Conservation (phyloP, 495 filamentous ascomycete genomes). For the Cercophora sp. region DNA sequence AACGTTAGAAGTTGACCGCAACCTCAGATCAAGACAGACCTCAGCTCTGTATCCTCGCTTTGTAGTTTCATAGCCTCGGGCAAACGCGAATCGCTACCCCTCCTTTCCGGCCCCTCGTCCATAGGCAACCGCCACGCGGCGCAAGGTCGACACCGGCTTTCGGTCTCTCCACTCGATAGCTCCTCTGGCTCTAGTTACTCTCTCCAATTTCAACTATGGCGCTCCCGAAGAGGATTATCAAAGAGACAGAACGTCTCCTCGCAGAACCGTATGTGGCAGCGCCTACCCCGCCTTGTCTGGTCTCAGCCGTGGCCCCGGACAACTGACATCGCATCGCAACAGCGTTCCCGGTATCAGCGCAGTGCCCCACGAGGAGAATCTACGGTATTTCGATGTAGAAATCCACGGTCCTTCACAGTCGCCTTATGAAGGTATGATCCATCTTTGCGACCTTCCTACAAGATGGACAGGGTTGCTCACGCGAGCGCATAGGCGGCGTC, state of each 20-base stretch:
- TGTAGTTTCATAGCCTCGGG: neutral
- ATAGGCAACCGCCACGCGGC: no score
- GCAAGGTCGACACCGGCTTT: neutral
- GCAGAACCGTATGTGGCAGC: constrained; percentile 76
- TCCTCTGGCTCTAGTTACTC: neutral
- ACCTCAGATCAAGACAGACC: neutral
- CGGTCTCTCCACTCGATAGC: neutral
- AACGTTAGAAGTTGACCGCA: neutral
- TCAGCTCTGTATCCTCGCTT: neutral
- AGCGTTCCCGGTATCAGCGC: constrained; percentile 97
- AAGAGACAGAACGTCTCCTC: constrained; percentile 97
- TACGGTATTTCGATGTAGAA: constrained; percentile 95
- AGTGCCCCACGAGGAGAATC: constrained; percentile 96
- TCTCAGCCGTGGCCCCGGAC: neutral
- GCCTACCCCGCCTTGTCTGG: no score
- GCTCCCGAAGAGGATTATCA: constrained; percentile 93
- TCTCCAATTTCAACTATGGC: constrained; percentile 47
- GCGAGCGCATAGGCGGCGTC: constrained; percentile 68
- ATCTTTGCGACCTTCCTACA: neutral
- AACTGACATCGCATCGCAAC: constrained; percentile 20
- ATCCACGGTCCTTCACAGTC: constrained; percentile 93
- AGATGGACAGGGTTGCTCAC: constrained; percentile 1
- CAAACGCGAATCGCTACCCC: neutral
- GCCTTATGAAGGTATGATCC: constrained; percentile 75
- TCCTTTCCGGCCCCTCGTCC: neutral